Evolutionary conservation across 179 eudicot genomes (phyloP).

Genomic region (Actinidia polygama): DNA sequence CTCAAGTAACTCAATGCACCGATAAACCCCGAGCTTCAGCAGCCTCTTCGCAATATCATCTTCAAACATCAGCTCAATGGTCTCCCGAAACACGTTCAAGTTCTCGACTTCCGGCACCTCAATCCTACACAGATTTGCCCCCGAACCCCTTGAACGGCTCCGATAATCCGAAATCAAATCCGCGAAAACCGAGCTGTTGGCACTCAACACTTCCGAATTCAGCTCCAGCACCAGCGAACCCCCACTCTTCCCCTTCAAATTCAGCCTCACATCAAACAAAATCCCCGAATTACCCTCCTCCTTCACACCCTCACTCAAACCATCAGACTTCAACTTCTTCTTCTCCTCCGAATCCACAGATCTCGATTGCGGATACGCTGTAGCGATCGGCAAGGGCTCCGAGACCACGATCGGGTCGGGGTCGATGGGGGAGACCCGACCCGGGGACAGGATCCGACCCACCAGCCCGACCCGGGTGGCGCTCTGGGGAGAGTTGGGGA

Average conservation of each 20-base stretch:
- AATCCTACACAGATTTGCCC: slow-evolving; percentile 59
- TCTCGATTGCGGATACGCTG: slow-evolving; percentile 23
- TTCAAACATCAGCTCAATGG: slow-evolving; percentile 92
- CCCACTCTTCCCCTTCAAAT: slow-evolving; percentile 74
- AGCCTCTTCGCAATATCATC: slow-evolving; percentile 58
- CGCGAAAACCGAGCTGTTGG: slow-evolving; percentile 61
- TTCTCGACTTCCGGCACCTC: slow-evolving; percentile 90
- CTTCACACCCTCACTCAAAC: background rate
- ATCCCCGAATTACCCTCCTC: slow-evolving; percentile 28
- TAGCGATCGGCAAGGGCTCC: slow-evolving; percentile 25
- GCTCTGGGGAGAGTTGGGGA: slow-evolving; percentile 61
- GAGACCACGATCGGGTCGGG: slow-evolving; percentile 35
- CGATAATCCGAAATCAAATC: slow-evolving; percentile 50
- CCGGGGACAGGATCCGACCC: slow-evolving; percentile 90
- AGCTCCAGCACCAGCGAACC: slow-evolving; percentile 73
- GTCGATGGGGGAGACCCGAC: slow-evolving; percentile 89
- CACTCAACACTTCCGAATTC: slow-evolving; percentile 67
- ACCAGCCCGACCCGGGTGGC: slow-evolving; percentile 51
- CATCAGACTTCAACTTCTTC: slow-evolving; percentile 10
- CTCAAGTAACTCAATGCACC: slow-evolving; percentile 88
- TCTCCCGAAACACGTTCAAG: slow-evolving; percentile 70
- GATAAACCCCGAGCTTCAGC: slow-evolving; percentile 64
- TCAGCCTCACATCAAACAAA: slow-evolving; percentile 85
- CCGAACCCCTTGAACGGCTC: slow-evolving; percentile 29
- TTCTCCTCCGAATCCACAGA: slow-evolving; percentile 7